Base-by-base conservation (phyloP, 441 rosid species). In the Melianthus villosus region DNA sequence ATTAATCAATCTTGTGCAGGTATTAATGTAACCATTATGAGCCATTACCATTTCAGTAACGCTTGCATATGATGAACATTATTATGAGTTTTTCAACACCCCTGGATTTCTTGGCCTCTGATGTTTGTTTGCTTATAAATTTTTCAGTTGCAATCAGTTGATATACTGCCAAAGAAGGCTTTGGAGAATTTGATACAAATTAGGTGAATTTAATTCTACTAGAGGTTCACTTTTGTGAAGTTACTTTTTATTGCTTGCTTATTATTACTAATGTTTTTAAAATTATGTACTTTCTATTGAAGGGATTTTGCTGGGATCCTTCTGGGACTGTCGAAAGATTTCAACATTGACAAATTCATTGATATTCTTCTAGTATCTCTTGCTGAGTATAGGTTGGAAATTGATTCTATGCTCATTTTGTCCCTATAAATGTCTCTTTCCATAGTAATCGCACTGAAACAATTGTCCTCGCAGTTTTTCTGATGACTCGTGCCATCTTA, bases 1-100 rank as follows among this genome's bases (percentile, higher is more conserved):
- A 22, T 50, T 85, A 55, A 61, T 85, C 46, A 82, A 69, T 61
- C 71, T 85, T 40, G 75, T 85, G 65, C 93, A 91, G 99, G 99
- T 91, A 69, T n/a, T n/a, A n/a, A n/a, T n/a, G n/a, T n/a, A n/a
- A n/a, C n/a, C n/a, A n/a, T n/a, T n/a, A n/a, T n/a, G n/a, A n/a
- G n/a, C n/a, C n/a, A n/a, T n/a, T n/a, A n/a, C n/a, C n/a, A n/a
- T n/a, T n/a, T n/a, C n/a, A n/a, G n/a, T n/a, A n/a, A n/a, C n/a
- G n/a, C n/a, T n/a, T n/a, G n/a, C n/a, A n/a, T n/a, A n/a, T n/a
- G n/a, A n/a, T n/a, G n/a, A n/a, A n/a, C n/a, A n/a, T n/a, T n/a
- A n/a, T n/a, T n/a, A n/a, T n/a, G n/a, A n/a, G n/a, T n/a, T n/a
- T n/a, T n/a, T n/a, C n/a, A n/a, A n/a, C n/a, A n/a, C n/a, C n/a